Evolutionary conservation across 805 yeast species (phyloP), one percentile per base, ranked within the genome.

Genomic region (Candida incommunis): DNA sequence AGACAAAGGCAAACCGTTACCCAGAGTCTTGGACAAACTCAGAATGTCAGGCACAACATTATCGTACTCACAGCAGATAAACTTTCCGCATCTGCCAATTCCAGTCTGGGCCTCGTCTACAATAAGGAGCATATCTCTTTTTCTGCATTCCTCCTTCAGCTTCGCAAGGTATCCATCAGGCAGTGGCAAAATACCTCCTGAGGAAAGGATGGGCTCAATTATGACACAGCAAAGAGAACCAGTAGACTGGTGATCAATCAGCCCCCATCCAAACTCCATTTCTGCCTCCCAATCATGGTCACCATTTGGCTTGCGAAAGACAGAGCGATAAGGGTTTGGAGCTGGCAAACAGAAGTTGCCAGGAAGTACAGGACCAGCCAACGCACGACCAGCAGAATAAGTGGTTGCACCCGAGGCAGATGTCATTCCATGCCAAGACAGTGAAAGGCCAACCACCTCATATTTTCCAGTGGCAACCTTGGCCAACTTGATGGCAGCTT

Each of bases 101-200:
- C 37, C 37, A 31, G 37, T 31, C 37, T 31, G 37, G n/a, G 37
- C 37, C 20, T 31, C 37, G 18, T 31, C 37, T 11, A 31, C 37
- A 31, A 31, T 31, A 7, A 31, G 37, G 18, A 31, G 37, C 37
- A 31, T 31, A 5, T 18, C 37, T 9, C 37, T 7, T 9, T 31
- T 31, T 5, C n/a, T 11, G n/a, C 37, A 31, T 7, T 31, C 37
- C 13, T 9, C n/a, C 37, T 31, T 7, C 37, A 31, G 18, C 37
- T 31, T 31, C 20, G 37, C 20, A 5, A 31, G 20, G 20, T 31
- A 31, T 31, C 37, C 37, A 31, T 31, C 37, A 7, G 37, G 37
- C 20, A 31, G 37, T 5, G 37, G 37, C 13, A 31, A 16, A 31
- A 31, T 16, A 13, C 37, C 37, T 11, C 18, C 37, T 11, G 37